Evolutionary conservation across 352 stramenopile genomes (phyloP).

Genomic region (Phytopythium aichiense): DNA sequence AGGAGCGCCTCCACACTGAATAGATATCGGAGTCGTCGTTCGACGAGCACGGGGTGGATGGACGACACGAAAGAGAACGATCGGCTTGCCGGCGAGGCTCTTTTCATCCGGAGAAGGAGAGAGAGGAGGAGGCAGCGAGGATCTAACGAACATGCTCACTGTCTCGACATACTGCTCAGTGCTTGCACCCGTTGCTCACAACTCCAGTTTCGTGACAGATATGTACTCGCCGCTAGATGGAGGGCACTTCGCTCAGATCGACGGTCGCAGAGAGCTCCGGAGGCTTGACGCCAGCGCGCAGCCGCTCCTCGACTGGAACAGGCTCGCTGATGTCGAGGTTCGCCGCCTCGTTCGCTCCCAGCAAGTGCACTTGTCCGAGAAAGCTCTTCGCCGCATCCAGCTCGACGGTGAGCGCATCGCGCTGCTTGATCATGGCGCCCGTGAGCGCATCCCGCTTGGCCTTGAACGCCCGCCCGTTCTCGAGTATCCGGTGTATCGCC

Average conservation of each 20-base stretch:
- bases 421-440: conserved; percentile 66
- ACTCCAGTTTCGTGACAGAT: no score
- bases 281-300: conserved; percentile 53
- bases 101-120: background rate
- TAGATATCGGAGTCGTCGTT: conserved; percentile 20
- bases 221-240: conserved; percentile 29
- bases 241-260: conserved; percentile 42
- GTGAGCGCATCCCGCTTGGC: conserved; percentile 54
- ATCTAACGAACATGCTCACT: conserved; percentile 1
- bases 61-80: background rate
- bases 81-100: background rate
- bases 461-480: conserved; percentile 46
- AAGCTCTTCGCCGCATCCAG: conserved; percentile 71
- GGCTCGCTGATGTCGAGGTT: conserved; percentile 48
- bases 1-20: conserved; percentile 82
- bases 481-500: conserved; percentile 48
- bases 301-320: conserved; percentile 55
- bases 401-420: conserved; percentile 56
- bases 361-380: conserved; percentile 57
- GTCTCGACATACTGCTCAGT: background rate
- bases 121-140: background rate
- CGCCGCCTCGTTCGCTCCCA: conserved; percentile 27
- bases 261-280: conserved; percentile 35
- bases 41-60: background rate
- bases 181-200: background rate